These are phyloP conservation scores for Ustilago trichophora DNA, from an alignment of 1,284 basidiomycete species.

Conservation along the genomic window DNA sequence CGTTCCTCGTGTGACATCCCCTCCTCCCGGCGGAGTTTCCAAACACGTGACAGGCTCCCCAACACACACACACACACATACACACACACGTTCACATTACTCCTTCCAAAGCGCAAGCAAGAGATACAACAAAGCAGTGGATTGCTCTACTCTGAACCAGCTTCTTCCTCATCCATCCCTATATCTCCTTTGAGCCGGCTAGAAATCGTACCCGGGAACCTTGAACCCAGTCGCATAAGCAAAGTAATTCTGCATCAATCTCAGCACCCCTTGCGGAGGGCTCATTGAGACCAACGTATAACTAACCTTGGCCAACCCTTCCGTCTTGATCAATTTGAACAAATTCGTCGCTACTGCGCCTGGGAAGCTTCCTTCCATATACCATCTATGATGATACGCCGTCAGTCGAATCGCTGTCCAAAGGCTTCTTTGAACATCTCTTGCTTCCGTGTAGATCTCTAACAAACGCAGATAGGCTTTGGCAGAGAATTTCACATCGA, in stretches of 20 bases:
- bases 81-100: no score
- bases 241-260: constrained; percentile 53
- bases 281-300: constrained; percentile 91
- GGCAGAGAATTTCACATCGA: constrained; percentile 85
- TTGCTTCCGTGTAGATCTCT: constrained; percentile 92
- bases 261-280: constrained; percentile 53
- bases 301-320: constrained; percentile 91
- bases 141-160: no score
- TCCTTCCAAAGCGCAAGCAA: no score
- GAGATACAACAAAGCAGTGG: no score
- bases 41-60: no score
- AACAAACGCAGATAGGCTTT: constrained; percentile 92
- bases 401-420: constrained; percentile 91
- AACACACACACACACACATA: no score
- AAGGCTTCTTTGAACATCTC: constrained; percentile 86
- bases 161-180: no score
- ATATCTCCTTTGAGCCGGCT: no score
- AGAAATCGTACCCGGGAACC: constrained; percentile 43
- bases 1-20: no score
- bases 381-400: constrained; percentile 80
- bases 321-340: constrained; percentile 91
- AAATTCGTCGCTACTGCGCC: constrained; percentile 87
- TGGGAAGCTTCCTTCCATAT: constrained; percentile 75
- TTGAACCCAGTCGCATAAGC: constrained; percentile 48
- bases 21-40: no score